Evolutionary conservation across 2,329 filamentous ascomycete species (phyloP).

Genomic region (Botryotinia convoluta): DNA sequence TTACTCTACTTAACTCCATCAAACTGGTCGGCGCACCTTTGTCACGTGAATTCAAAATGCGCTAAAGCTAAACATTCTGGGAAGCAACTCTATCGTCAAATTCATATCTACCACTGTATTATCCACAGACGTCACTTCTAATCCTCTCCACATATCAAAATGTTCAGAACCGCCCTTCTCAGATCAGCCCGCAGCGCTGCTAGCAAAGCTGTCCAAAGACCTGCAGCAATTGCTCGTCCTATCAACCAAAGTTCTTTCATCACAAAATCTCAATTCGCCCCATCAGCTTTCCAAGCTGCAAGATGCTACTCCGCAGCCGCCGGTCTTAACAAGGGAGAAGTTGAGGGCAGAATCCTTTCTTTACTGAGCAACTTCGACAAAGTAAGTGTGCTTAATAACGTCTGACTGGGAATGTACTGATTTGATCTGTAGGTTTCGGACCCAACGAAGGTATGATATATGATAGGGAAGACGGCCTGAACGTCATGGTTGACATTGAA

Average conservation of each 20-base stretch:
- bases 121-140: constrained; percentile 21
- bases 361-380: constrained; percentile 97
- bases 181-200: constrained; percentile 62
- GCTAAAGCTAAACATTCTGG: constrained; percentile 25
- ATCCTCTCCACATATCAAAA: constrained; percentile 47
- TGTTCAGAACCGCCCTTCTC: constrained; percentile 88
- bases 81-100: constrained; percentile 15
- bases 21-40: not conserved
- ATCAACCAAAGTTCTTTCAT: constrained; percentile 58
- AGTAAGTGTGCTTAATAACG: constrained; percentile 50
- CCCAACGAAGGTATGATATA: constrained; percentile 54
- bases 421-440: constrained; percentile 60
- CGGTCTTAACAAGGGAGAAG: constrained; percentile 76
- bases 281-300: constrained; percentile 64
- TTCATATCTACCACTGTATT: constrained; percentile 8
- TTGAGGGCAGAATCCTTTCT: constrained; percentile 88
- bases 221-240: constrained; percentile 57
- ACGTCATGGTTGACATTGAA: constrained; percentile 29
- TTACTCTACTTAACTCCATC: not conserved
- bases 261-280: constrained; percentile 60
- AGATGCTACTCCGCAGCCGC: constrained; percentile 84
- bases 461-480: not conserved
- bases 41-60: constrained; percentile 18
- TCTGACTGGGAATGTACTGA: constrained; percentile 25
- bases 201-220: constrained; percentile 50